Conservation (phyloP, 1,139 yeast species). For the Debaryomycetaceae sp. region DNA sequence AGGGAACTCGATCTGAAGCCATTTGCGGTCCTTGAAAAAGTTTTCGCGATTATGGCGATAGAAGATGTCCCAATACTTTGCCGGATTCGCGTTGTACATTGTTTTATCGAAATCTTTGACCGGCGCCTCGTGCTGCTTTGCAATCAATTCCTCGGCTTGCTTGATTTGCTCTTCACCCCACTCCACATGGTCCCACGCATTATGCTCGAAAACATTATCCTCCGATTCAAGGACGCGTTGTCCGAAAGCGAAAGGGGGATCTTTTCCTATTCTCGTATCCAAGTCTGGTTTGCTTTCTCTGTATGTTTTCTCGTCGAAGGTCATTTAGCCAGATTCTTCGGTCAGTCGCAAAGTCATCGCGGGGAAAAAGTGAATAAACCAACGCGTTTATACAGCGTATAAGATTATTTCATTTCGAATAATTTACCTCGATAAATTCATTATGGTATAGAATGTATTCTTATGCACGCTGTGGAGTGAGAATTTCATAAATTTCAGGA, state of each 20-base stretch:
- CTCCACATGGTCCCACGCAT: slow-evolving; percentile 98
- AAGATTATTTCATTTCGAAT: too few relatives aligned
- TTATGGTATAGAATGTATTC: too few relatives aligned
- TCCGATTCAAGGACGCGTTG: slow-evolving; percentile 64
- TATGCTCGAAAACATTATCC: slow-evolving; percentile 80
- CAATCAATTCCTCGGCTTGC: slow-evolving; percentile 66
- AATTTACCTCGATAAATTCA: too few relatives aligned
- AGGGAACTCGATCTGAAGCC: slow-evolving; percentile 95
- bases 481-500: too few relatives aligned
- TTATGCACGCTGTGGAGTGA: too few relatives aligned
- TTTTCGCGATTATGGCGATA: slow-evolving; percentile 85
- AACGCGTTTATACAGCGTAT: too few relatives aligned
- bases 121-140: slow-evolving; percentile 68
- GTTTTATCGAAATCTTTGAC: slow-evolving; percentile 79
- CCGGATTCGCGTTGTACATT: slow-evolving; percentile 74
- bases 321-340: neutral
- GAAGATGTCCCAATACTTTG: slow-evolving; percentile 91
- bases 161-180: slow-evolving; percentile 88
- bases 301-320: neutral
- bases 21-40: slow-evolving; percentile 91
- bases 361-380: neutral
- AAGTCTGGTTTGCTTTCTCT: slow-evolving; percentile 20
- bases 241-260: slow-evolving; percentile 86
- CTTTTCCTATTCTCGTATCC: slow-evolving; percentile 64
- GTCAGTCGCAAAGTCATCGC: neutral